Evolutionary conservation across 2,329 filamentous ascomycete genomes (phyloP).

Genomic region (Talaromyces piceae): DNA sequence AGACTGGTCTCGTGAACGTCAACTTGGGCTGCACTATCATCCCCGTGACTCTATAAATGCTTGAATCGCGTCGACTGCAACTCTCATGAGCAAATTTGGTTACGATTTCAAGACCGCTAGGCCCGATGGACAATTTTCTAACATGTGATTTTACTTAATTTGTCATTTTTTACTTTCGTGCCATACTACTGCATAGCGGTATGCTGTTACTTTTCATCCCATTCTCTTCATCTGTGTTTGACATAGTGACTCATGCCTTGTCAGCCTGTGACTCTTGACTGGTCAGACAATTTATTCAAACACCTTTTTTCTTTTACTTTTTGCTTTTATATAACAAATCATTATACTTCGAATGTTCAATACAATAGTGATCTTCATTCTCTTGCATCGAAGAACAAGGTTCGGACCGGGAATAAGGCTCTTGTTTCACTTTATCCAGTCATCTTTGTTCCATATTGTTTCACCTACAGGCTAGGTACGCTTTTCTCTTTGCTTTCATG

Average conservation of each 20-base stretch:
- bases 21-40: conserved; percentile 12
- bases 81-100: conserved; percentile 3
- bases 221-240: conserved; percentile 4
- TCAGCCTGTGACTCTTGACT: conserved; percentile 7
- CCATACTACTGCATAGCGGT: conserved; percentile 8
- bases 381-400: too few relatives aligned
- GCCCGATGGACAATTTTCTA: not conserved
- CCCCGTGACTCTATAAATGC: conserved; percentile 9
- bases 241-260: conserved; percentile 1
- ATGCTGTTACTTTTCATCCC: conserved; percentile 1
- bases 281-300: conserved; percentile 9
- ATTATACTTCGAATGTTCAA: not conserved
- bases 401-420: too few relatives aligned
- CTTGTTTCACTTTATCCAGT: too few relatives aligned
- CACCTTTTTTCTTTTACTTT: conserved; percentile 2
- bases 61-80: not conserved
- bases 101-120: conserved; percentile 3
- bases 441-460: too few relatives aligned
- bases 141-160: not conserved
- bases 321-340: conserved; percentile 13
- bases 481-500: too few relatives aligned
- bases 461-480: too few relatives aligned
- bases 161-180: conserved; percentile 1
- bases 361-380: not conserved
- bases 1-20: conserved; percentile 12